Base-by-base conservation (phyloP, 176 grass and related monocot species). In the Aegilops longissima region DNA sequence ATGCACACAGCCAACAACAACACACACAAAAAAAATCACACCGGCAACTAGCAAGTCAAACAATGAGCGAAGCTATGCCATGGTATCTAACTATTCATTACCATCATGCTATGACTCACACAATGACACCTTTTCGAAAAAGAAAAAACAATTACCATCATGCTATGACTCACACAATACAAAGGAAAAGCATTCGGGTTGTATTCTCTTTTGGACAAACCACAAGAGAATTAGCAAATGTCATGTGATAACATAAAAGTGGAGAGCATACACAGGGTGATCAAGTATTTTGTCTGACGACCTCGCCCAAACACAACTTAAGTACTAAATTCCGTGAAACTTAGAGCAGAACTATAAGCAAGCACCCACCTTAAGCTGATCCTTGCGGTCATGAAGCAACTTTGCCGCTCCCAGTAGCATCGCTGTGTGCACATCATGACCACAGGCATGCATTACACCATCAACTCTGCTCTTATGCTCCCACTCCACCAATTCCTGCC, bases 401-500 rank as follows among this genome's bases (percentile, higher is more conserved):
- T 98, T 94, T 1, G 93, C 97, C 17, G 97, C 97, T 18, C 97
- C 97, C 14, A 98, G 87, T 34, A 98, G 90, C 97, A 98, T 94
- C 21, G 97, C 61, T 0, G 91, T 87, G 88, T 98, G 97, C 30
- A 90, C 92, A 69, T 98, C 97, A 51, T 98, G 97, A 11, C 97
- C 93, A 8, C 97, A 98, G n/a, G 77, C 97, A 33, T 98, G 93
- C 97, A 98, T 98, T 39, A 92, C 86, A 5, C 97, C 97, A 34
- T 94, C 90, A 62, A 94, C 82, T 83, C 91, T 94, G 82, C 97
- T 98, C 89, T 85, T 96, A 44, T 98, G 89, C 61, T 98, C 94
- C 94, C 97, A 98, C 13, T 98, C 97, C 47, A 98, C 90, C 51
- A 96, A 33, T 86, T 98, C 97, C 97, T 96, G 31, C 7, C 42